A percentile compares a stretch with the other conserved stretches of the same genome.
These are phyloP conservation scores for Gymnopilus junonius DNA, from an alignment of 768 basidiomycete genomes.

Conservation along the genomic window DNA sequence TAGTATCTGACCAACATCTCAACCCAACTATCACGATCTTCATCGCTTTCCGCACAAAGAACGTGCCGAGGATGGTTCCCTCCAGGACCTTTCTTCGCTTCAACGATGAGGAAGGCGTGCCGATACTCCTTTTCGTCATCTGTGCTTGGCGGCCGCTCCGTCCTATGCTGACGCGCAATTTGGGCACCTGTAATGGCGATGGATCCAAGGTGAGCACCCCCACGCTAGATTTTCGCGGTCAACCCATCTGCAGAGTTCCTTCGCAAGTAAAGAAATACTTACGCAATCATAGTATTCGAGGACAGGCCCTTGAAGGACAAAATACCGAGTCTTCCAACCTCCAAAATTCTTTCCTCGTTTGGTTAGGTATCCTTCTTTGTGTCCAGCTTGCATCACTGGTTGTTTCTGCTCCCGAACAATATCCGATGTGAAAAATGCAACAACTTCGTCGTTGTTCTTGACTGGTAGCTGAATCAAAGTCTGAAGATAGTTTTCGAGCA, in stretches of 20 bases:
- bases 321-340: conserved; percentile 96
- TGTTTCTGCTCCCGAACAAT: conserved; percentile 77
- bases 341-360: conserved; percentile 98
- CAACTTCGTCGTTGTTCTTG: conserved; percentile 88
- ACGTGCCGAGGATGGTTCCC: conserved; percentile 84
- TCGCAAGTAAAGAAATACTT: conserved; percentile 39
- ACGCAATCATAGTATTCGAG: conserved; percentile 97
- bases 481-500: conserved; percentile 87
- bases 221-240: conserved; percentile 54
- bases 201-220: conserved; percentile 89
- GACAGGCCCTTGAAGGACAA: conserved; percentile 88
- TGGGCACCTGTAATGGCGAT: conserved; percentile 92
- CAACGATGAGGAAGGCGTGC: conserved; percentile 97
- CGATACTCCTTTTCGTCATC: conserved; percentile 94
- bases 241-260: conserved; percentile 6
- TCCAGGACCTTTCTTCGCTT: conserved; percentile 74
- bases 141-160: conserved; percentile 49
- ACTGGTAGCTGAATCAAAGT: conserved; percentile 80
- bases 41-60: conserved; percentile 94
- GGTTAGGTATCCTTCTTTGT: conserved; percentile 95
- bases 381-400: conserved; percentile 77
- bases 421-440: conserved; percentile 92
- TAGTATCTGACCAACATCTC: conserved; percentile 91
- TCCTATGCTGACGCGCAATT: conserved; percentile 91
- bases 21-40: conserved; percentile 94